phyloP scores from a whole-genome alignment of 2,329 filamentous ascomycete species.

The Tolypocladium tropicale region DNA sequence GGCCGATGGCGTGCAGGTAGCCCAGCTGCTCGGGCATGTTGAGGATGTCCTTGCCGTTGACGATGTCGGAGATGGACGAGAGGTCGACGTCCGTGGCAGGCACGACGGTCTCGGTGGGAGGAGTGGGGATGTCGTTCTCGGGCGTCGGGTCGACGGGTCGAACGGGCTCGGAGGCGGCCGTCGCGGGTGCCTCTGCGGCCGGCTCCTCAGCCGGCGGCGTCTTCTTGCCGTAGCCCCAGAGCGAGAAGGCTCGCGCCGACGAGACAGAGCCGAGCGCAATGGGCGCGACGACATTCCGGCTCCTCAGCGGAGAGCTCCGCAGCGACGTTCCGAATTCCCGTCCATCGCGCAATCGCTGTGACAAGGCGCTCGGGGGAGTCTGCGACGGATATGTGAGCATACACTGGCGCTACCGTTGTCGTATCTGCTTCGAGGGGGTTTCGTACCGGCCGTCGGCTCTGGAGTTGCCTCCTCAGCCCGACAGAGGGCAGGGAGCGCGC shows the following conservation, averaged over 20 bases:
- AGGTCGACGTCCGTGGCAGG: conserved; percentile 22
- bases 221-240: conserved; percentile 24
- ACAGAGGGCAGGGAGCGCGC: conserved; percentile 26
- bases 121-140: conserved; percentile 6
- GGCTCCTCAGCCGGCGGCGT: conserved; percentile 9
- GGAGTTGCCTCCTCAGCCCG: conserved; percentile 18
- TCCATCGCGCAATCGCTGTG: conserved; percentile 20
- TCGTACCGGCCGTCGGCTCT: conserved; percentile 11
- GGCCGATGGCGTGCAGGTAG: conserved; percentile 69
- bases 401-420: background rate
- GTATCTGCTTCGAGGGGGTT: background rate
- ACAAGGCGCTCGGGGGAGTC: conserved; percentile 14
- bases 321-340: conserved; percentile 24
- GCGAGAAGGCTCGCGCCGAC: conserved; percentile 19
- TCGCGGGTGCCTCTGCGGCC: conserved; percentile 7
- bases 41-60: conserved; percentile 34
- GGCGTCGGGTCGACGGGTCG: conserved; percentile 2
- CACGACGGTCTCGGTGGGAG: conserved; percentile 11
- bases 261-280: conserved; percentile 19
- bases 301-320: conserved; percentile 14
- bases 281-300: conserved; percentile 13
- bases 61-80: conserved; percentile 21
- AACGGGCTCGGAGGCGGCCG: conserved; percentile 7
- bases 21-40: conserved; percentile 67
- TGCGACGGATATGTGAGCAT: conserved; percentile 11